Evolutionary conservation across 1,284 basidiomycete genomes (phyloP).

Genomic region (Takashimella tepidaria): DNA sequence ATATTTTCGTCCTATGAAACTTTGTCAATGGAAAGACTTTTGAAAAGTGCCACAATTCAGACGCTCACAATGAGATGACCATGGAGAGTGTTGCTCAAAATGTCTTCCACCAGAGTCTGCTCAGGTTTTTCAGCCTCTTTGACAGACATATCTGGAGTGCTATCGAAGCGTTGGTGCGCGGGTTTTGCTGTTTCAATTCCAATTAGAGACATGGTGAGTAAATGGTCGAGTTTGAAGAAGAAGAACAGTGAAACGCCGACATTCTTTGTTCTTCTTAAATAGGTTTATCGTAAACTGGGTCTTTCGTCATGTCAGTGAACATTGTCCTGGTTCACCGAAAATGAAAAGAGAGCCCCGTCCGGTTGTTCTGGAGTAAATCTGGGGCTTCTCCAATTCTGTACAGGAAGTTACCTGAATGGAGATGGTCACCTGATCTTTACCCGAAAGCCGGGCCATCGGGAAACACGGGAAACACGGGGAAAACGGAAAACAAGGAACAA

Average conservation of each 20-base stretch:
- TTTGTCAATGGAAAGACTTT: not conserved
- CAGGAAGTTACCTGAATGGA: not conserved
- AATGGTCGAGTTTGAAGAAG: not conserved
- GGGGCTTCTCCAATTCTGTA: not conserved
- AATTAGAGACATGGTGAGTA: not conserved
- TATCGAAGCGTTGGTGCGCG: not conserved
- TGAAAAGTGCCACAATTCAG: not conserved
- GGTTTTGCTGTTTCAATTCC: not conserved
- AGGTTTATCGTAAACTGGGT: not conserved
- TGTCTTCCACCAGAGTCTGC: not conserved
- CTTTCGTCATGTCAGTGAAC: no score
- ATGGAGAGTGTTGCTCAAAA: not conserved
- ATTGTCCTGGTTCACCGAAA: not conserved
- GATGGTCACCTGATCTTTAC: not conserved
- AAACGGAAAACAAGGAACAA: not conserved
- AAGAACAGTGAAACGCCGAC: not conserved
- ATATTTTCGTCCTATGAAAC: slow-evolving; percentile 15
- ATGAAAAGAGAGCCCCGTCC: not conserved
- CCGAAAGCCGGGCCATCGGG: not conserved
- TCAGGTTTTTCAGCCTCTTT: not conserved
- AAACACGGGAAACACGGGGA: not conserved
- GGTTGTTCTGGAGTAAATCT: not conserved
- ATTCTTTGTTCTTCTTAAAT: not conserved
- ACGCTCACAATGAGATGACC: not conserved
- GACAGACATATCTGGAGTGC: not conserved